A percentile compares a stretch with the other conserved stretches of the same genome.
Conservation (phyloP, 345 rosid genomes). For the Linum usitatissimum region DNA sequence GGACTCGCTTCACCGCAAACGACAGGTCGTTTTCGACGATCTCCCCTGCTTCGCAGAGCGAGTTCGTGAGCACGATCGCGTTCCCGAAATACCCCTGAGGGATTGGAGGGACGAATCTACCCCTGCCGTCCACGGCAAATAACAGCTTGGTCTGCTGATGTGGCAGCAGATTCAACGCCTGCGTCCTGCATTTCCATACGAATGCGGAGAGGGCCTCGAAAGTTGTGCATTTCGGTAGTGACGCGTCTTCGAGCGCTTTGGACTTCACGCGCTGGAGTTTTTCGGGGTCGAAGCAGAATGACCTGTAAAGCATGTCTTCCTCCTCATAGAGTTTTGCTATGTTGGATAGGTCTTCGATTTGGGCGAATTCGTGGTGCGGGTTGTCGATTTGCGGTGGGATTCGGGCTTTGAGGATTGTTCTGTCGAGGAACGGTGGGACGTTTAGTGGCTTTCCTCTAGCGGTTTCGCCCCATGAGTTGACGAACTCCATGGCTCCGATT, state of each 20-base stretch:
- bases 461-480: slow-evolving; percentile 76
- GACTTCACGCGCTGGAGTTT: slow-evolving; percentile 51
- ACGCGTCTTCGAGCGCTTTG: slow-evolving; percentile 33
- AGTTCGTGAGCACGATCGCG: slow-evolving; percentile 57
- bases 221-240: slow-evolving; percentile 41
- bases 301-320: slow-evolving; percentile 48
- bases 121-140: slow-evolving; percentile 76
- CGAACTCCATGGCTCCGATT: slow-evolving; percentile 70
- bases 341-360: slow-evolving; percentile 53
- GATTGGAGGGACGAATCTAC: slow-evolving; percentile 49
- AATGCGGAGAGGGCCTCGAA: slow-evolving; percentile 72
- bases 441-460: slow-evolving; percentile 63
- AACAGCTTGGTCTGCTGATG: slow-evolving; percentile 72
- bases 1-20: slow-evolving; percentile 39
- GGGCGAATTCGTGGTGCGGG: slow-evolving; percentile 59
- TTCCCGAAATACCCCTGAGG: slow-evolving; percentile 70
- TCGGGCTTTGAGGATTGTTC: slow-evolving; percentile 45
- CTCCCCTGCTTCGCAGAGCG: slow-evolving; percentile 57
- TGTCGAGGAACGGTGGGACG: slow-evolving; percentile 51
- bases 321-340: slow-evolving; percentile 49
- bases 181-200: slow-evolving; percentile 70
- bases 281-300: slow-evolving; percentile 54
- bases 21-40: slow-evolving; percentile 42
- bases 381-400: slow-evolving; percentile 45
- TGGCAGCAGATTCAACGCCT: slow-evolving; percentile 43